Evolutionary conservation across 176 grass and related monocot genomes (phyloP).

Genomic region (Oryza rufipogon): DNA sequence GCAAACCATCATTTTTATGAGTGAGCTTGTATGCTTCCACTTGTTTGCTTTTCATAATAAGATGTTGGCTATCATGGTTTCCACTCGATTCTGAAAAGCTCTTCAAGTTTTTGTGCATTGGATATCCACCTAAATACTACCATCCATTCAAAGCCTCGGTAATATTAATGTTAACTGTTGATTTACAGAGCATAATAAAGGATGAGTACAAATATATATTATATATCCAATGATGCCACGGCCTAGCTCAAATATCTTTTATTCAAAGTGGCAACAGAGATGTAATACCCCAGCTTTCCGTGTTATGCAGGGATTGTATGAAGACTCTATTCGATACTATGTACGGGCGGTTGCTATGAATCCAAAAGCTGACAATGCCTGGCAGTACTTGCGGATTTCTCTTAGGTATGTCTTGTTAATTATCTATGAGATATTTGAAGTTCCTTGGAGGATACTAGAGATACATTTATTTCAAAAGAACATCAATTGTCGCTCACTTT

Average conservation of each 20-base stretch:
- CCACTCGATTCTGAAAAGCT: neutral
- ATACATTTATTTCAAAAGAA: neutral
- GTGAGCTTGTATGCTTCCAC: constrained; percentile 6
- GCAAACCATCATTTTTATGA: neutral
- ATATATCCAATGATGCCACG: neutral
- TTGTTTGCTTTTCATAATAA: neutral
- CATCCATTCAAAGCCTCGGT: neutral
- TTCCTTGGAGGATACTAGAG: neutral
- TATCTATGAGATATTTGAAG: neutral
- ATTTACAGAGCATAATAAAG: neutral
- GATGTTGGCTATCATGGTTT: constrained; percentile 9
- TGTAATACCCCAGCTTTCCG: constrained; percentile 18
- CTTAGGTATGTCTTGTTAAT: constrained; percentile 58
- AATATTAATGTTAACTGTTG: neutral
- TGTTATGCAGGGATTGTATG: constrained; percentile 74
- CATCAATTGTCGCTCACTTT: neutral
- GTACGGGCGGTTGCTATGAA: constrained; percentile 93
- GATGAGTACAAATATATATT: neutral
- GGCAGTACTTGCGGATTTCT: constrained; percentile 91
- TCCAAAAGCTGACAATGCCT: constrained; percentile 93
- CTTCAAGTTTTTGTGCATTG: constrained; percentile 7
- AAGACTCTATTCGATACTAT: constrained; percentile 94
- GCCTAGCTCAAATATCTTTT: neutral
- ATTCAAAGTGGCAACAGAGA: neutral
- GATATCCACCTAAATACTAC: neutral